phyloP scores from a whole-genome alignment of 176 grass and related monocot species.

The Luzula sylvatica region DNA sequence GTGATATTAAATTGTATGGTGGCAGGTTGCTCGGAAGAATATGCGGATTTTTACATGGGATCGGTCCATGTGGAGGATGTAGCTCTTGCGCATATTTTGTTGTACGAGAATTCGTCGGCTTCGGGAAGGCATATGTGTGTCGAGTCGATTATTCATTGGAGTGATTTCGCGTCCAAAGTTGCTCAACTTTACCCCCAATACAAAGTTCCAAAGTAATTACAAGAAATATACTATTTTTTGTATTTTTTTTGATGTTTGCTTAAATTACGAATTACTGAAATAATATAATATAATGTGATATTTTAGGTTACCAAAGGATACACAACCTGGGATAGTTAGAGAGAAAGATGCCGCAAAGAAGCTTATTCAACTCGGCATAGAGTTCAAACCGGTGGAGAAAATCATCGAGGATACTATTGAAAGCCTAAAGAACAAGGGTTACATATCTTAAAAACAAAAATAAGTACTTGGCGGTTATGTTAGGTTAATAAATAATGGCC shows the following conservation, averaged over 20 bases:
- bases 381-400: conserved; percentile 51
- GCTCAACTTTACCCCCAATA: conserved; percentile 55
- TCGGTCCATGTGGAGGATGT: conserved; percentile 78
- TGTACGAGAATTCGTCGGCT: conserved; percentile 55
- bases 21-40: conserved; percentile 60
- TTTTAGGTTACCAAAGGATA: conserved; percentile 50
- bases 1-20: not conserved
- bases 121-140: conserved; percentile 79
- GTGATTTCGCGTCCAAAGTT: conserved; percentile 51
- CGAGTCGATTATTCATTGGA: conserved; percentile 59
- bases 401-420: conserved; percentile 69
- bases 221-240: too few species aligned
- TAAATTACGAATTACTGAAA: conserved; percentile 8
- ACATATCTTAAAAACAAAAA: conserved; percentile 26
- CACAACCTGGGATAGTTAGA: conserved; percentile 67
- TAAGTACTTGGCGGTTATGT: too few species aligned
- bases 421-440: conserved; percentile 53
- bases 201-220: conserved; percentile 47
- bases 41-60: conserved; percentile 51
- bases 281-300: not conserved
- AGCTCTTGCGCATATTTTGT: conserved; percentile 52
- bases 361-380: conserved; percentile 50
- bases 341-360: conserved; percentile 48
- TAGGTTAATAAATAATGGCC: too few species aligned
- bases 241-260: not conserved